Evolutionary conservation across 148 eudicot species (phyloP), one percentile per base, ranked within the genome.

Genomic region (Simmondsia chinensis): DNA sequence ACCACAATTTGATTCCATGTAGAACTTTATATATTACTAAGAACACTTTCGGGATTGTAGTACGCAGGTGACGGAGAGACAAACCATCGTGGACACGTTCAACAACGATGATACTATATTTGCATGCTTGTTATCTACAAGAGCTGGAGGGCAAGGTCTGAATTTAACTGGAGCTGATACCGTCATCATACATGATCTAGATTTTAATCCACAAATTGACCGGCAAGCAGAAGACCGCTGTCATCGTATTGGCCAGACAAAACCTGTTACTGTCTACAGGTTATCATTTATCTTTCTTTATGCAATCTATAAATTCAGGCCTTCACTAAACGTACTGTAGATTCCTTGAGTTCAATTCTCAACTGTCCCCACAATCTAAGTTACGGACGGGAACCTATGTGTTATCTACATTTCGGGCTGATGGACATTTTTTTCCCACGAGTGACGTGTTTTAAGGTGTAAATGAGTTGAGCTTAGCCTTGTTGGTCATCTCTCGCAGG

Each of bases 111-210:
- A 73, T 20, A 66, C 97, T 6, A 85, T 85, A 65, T 79, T 76
- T 47, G 95, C 97, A 51, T 91, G 97, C 68, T 79, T 91, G 83
- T 62, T 91, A 53, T 89, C 97, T 33, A 91, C 97, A 9, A 74
- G 97, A 59, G 97, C 97, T 50, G 97, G 97, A 46, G 97, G 97
- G 24, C 97, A 91, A 62, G 97, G 97, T 6, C 52, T 85, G 70
- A 91, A 91, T 67, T 67, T 91, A 56, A 79, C 61, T 24, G 97
- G 97, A 59, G 97, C 97, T 56, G 97, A 91, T 64, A 91, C 97
- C 20, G 95, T 91, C 33, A 71, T 91, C 49, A 91, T 91, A 36
- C 95, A 91, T 46, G 97, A 91, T 71, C 74, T 91, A 95, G 97
- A 91, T 76, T 91, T 91, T 45, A 91, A 91, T 65, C 97, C 97